Evolutionary conservation across 352 stramenopile genomes (phyloP), one percentile per base, ranked within the genome.

Genomic region (Thraustochytrium striatum): DNA sequence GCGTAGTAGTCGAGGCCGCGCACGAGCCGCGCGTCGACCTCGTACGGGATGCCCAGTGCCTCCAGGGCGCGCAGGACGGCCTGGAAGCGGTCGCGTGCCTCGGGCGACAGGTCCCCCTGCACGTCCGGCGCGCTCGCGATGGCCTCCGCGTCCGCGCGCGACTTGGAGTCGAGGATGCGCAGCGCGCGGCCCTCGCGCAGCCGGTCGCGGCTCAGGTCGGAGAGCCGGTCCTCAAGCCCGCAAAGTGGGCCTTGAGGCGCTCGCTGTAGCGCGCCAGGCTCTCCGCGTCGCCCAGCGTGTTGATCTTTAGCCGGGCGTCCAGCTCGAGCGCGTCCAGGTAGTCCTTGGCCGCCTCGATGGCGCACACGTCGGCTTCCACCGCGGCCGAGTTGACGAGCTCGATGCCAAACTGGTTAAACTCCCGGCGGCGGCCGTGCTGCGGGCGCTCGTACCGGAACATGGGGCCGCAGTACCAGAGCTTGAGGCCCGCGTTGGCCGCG

Each of bases 361-460:
- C 61, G 5, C 81, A 38, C 11, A 38, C 72, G 32, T 81, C 72
- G 5, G 61, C 57, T 8, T 28, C 36, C 1, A 38, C 21, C n/a
- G 30, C 57, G 8, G 25, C 8, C 3, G 39, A 3, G 7, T 61
- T 61, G 8, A 81, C 33, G 9, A 79, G 13, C 61, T 81, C 72
- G 16, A 81, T 61, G 52, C 61, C 61, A 9, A 57, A 39, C 28
- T 81, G 72, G 21, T 36, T 79, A 28, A 81, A 81, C 43, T 81
- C 61, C 28, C 72, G 57, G 25, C 81, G 41, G 9, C 72, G 41
- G 1, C 72, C 72, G 28, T 61, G 57, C 52, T 81, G 72, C 38
- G 72, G 72, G 9, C 72, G 57, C 33, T 81, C 72, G 47, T 81
- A 81, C 8, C 72, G 33, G 52, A 81, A 81, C 57, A 81, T 78